Evolutionary conservation across 2,329 filamentous ascomycete genomes (phyloP).

Genomic region (Paracoccidioides brasiliensis): DNA sequence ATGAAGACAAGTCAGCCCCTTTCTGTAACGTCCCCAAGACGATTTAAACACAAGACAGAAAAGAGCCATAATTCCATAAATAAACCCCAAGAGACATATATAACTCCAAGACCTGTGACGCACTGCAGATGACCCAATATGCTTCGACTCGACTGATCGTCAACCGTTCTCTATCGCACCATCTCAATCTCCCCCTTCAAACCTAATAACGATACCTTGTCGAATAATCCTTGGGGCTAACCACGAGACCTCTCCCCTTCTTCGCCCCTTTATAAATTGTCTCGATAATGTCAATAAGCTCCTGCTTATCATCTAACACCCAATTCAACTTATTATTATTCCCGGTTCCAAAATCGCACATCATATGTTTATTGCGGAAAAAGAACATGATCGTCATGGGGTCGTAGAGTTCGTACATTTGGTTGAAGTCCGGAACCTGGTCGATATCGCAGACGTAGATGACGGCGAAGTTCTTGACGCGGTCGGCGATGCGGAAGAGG

Average conservation of each 20-base stretch:
- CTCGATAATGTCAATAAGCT: conserved; percentile 96
- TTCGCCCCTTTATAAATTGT: conserved; percentile 97
- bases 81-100: too few relatives aligned
- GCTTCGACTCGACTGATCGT: too few relatives aligned
- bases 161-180: neutral
- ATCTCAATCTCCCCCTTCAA: neutral
- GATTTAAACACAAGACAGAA: too few relatives aligned
- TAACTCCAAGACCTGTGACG: too few relatives aligned
- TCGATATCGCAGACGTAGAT: conserved; percentile 88
- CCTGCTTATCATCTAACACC: conserved; percentile 94
- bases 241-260: conserved; percentile 91
- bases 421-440: conserved; percentile 82
- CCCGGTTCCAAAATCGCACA: conserved; percentile 51
- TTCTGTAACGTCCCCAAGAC: too few relatives aligned
- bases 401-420: conserved; percentile 90
- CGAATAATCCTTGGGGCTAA: conserved; percentile 67
- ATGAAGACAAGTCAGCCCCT: too few relatives aligned
- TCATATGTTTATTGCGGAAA: conserved; percentile 98
- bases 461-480: conserved; percentile 58
- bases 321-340: conserved; percentile 99
- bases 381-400: conserved; percentile 95
- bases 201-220: conserved; percentile 4
- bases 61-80: too few relatives aligned
- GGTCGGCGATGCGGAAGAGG: conserved; percentile 84
- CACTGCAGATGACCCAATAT: too few relatives aligned